Conservation (phyloP, 1,284 basidiomycete genomes). For the Heliocybe sulcata region DNA sequence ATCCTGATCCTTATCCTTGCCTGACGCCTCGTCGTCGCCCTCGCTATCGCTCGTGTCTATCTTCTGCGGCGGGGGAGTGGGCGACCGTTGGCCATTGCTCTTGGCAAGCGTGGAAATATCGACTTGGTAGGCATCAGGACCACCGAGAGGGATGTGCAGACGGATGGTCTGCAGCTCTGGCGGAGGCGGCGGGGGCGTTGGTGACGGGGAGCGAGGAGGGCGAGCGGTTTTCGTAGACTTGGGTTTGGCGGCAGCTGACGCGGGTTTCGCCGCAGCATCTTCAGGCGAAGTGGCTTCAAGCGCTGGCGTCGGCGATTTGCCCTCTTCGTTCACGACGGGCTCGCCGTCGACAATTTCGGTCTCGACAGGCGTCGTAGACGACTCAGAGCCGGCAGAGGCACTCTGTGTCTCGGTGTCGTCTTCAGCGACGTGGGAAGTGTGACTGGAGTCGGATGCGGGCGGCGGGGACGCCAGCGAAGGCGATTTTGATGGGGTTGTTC, state of each 20-base stretch:
- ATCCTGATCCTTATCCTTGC: not conserved
- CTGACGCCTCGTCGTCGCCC: constrained; percentile 1
- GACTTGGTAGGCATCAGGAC: not conserved
- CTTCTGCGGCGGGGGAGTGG: not conserved
- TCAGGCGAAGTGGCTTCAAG: not conserved
- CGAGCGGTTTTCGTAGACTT: constrained; percentile 1
- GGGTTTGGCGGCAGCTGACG: constrained; percentile 1
- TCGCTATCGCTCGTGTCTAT: constrained; percentile 2
- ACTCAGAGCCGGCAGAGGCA: not conserved
- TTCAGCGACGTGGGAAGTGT: not conserved
- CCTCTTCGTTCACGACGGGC: not conserved
- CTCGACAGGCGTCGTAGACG: not conserved
- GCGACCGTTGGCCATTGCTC: constrained; percentile 1
- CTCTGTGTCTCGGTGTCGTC: constrained; percentile 1
- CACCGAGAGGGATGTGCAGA: not conserved
- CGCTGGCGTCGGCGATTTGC: not conserved
- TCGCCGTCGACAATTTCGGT: not conserved
- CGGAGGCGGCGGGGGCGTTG: not conserved
- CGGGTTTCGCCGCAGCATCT: not conserved
- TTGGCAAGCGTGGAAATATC: constrained; percentile 2
- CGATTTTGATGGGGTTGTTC: not conserved
- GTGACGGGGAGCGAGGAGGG: not conserved
- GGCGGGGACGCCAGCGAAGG: constrained; percentile 1
- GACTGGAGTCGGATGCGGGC: not conserved
- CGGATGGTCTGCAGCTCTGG: not conserved